Evolutionary conservation across 1,284 basidiomycete species (phyloP), one percentile per base, ranked within the genome.

Genomic region (Tilletia indica): DNA sequence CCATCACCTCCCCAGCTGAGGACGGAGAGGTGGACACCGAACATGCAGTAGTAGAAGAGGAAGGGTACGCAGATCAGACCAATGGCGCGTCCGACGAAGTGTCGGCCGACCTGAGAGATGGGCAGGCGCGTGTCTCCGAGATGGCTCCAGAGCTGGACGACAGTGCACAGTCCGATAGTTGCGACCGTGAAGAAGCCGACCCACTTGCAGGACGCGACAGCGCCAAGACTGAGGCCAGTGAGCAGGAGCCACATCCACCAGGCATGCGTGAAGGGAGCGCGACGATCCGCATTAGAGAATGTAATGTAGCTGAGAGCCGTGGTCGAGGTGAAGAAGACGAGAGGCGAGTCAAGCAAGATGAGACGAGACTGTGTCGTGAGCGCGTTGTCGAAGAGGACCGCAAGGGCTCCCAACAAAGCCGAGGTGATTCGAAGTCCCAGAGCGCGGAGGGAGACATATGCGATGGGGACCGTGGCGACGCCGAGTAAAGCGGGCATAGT

Each of bases 101-200:
- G 97, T 71, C 89, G 88, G 36, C 90, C 86, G 86, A 93, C 94
- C 54, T 91, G 84, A 58, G 88, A 87, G 19, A 94, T 90, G 0
- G 93, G 86, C 63, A 97, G 89, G 58, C 91, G 89, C 36, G 93
- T 83, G 84, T 99, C 94, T 8, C 95, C 97, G 6, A 99, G 89
- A 21, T 97, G 88, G 38, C 88, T 84, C 97, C 97, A 99, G 1
- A 99, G 87, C 82, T 97, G 96, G 54, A 89, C 86, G 56, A 99
- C 80, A 1, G 94, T 97, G 76, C 90, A 90, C 36, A 92, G 82
- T 16, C 96, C 97, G 70, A 99, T 87, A 3, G 95, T 96, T 6
- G 95, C 94, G 78, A 99, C 94, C n/a, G 95, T 99, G 86, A 99
- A 98, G 45, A 99, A 87, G 6, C 97, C 97, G 69, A 99, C 96